These are phyloP conservation scores for Neltuma alba DNA, from an alignment of 306 rosid species.

Conservation along the genomic window DNA sequence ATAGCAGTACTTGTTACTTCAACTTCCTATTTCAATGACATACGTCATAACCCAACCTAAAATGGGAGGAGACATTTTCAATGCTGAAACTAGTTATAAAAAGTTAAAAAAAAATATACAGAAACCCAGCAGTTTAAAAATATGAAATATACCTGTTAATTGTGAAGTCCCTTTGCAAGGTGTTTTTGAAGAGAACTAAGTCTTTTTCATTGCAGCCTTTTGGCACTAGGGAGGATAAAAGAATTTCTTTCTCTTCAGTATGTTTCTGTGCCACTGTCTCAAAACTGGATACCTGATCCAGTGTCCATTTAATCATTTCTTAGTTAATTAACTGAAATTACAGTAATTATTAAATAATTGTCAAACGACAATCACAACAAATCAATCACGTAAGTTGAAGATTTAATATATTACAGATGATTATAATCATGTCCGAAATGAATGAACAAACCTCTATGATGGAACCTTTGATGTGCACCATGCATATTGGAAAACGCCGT, in stretches of 20 bases:
- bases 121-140: not conserved
- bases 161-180: constrained; percentile 82
- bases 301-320: constrained; percentile 18
- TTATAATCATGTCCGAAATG: constrained; percentile 19
- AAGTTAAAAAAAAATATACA: not conserved
- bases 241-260: constrained; percentile 30
- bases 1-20: not conserved
- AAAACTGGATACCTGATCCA: constrained; percentile 84
- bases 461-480: constrained; percentile 61
- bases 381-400: constrained; percentile 29
- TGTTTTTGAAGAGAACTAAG: constrained; percentile 61
- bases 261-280: constrained; percentile 60
- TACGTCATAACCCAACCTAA: constrained; percentile 8
- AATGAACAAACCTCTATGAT: constrained; percentile 63
- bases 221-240: constrained; percentile 44
- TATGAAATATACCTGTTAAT: constrained; percentile 60
- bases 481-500: constrained; percentile 79
- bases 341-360: constrained; percentile 20
- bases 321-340: constrained; percentile 32
- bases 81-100: not conserved
- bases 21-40: not conserved
- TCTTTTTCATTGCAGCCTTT: constrained; percentile 51
- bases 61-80: not conserved
- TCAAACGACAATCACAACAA: constrained; percentile 33
- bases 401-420: constrained; percentile 11